Base-by-base conservation (phyloP, 768 basidiomycete genomes). In the Mycena floridula region DNA sequence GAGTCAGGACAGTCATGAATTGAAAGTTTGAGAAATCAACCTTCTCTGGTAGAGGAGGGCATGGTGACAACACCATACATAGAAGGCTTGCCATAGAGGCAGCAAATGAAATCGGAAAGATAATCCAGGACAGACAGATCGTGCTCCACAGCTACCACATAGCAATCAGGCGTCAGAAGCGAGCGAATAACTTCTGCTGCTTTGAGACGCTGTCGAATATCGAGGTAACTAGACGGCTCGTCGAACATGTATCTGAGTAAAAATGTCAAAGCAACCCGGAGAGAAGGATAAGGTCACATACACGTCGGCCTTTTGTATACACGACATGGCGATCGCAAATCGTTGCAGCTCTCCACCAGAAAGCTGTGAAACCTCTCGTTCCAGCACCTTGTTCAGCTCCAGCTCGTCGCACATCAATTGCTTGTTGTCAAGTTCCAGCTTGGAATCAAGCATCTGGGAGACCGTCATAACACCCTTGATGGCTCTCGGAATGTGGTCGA, bases 21-120 rank as follows among this genome's bases (percentile, higher is more conserved):
- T 37, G 37, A 45, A 16, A 20, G 2, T 15, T 27, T 26, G 7
- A 11, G 43, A 40, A 16, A 54, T 71, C 16, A 47, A 89, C 91
- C 93, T 86, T 99, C 96, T 48, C 96, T 82, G 47, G 97, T 94
- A 23, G 94, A 96, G 60, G 82, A 92, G 27, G 96, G 96, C 92
- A 98, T 94, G 5, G 96, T 99, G 11, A 98, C 96, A 25, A 99
- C 96, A 60, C 96, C 93, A 57, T 96, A 97, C 81, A 92, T 89
- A 3, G 89, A 90, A 3, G 93, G 91, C 64, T 93, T 95, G 54
- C 96, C 96, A 66, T 99, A 99, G 26, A 99, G 65, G 67, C 89
- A 92, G 66, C 96, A 99, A 61, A 99, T 85, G 60, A 92, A 99
- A 67, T 99, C 96, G 47, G 95, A 98, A 8, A 98, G 79, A 66